Evolutionary conservation across 305 asterid species (phyloP), one percentile per base, ranked within the genome.

Genomic region (Stenogyne calaminthoides): DNA sequence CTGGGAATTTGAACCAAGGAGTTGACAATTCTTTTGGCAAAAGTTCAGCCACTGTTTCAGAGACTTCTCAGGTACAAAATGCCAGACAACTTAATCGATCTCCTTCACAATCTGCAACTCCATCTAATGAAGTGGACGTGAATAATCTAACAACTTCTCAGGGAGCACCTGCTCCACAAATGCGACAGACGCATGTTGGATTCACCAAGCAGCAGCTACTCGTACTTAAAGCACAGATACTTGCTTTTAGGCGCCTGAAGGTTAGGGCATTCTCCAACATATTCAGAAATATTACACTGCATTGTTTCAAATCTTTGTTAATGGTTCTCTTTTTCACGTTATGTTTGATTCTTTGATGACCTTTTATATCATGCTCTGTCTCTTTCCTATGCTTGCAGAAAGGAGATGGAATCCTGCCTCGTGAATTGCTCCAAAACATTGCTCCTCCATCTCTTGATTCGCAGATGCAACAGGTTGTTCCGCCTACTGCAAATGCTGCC

Each of bases 221-320:
- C 77, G 98, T 87, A 73, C 96, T 94, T 73, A 94, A 94, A 84
- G 99, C 98, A 52, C 99, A 94, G 71, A 94, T 94, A 82, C 98
- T 92, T 71, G 97, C 97, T 55, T 94, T 94, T 83, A 87, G 98
- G 85, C 98, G 99, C 71, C 69, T 94, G 51, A 94, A 94, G 99
- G 99, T 94, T 74, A 70, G 91, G 63, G 36, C 47, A 64, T 57
- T 72, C 71, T 66, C 20, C 14, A 5, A 39, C 62, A 49, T 65
- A 32, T 69, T 58, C 54, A 55, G 70, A 39, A 59, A 54, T 68
- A 76, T 61, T 69, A 60, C 68, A 18, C 18, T 49, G 69, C 64
- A 15, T 71, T 76, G 65, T 71, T 75, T 36, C 44, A 60, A 58
- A 32, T 74, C 10, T 64, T 37, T 55, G 36, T 25, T 55, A 18